phyloP scores from a whole-genome alignment of 1,284 basidiomycete genomes.

The Ceratobasidium sp. region DNA sequence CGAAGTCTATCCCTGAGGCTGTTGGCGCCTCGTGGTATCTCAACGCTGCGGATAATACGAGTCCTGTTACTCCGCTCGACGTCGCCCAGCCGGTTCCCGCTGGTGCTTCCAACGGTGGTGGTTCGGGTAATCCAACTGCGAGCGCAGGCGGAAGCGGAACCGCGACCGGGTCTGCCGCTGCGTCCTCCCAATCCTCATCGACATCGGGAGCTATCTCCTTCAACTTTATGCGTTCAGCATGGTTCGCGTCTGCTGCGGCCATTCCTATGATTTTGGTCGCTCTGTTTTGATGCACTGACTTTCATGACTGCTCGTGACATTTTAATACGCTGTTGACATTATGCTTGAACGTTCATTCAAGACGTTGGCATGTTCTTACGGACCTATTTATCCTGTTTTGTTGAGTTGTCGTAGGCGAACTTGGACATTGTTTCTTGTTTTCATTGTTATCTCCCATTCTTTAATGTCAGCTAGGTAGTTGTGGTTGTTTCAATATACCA shows the following conservation, averaged over 20 bases:
- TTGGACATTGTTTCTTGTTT: conserved; percentile 37
- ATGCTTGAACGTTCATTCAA: conserved; percentile 27
- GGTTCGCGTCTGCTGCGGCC: conserved; percentile 17
- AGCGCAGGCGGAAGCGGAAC: background rate
- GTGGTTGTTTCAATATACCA: conserved; percentile 16
- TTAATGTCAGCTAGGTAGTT: conserved; percentile 36
- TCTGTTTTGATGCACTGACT: conserved; percentile 15
- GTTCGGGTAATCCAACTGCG: conserved; percentile 8
- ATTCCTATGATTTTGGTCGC: conserved; percentile 5
- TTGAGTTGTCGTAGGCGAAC: conserved; percentile 18
- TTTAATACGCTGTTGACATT: conserved; percentile 11
- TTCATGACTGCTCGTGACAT: conserved; percentile 5
- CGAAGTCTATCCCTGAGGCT: conserved; percentile 52
- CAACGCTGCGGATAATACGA: conserved; percentile 51
- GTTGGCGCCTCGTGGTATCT: conserved; percentile 50
- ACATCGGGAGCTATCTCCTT: conserved; percentile 3
- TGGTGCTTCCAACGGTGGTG: background rate
- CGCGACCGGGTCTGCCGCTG: background rate
- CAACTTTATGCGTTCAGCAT: conserved; percentile 3
- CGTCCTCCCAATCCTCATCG: background rate
- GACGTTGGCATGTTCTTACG: background rate
- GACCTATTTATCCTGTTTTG: conserved; percentile 23
- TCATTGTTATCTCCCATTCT: conserved; percentile 20
- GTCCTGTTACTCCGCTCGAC: conserved; percentile 28
- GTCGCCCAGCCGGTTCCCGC: conserved; percentile 22